Percentiles rank a stretch among this genome's conserved stretches.
These are phyloP conservation scores for Crithidia sp. DNA, from an alignment of 208 protist genomes.

Conservation along the genomic window DNA sequence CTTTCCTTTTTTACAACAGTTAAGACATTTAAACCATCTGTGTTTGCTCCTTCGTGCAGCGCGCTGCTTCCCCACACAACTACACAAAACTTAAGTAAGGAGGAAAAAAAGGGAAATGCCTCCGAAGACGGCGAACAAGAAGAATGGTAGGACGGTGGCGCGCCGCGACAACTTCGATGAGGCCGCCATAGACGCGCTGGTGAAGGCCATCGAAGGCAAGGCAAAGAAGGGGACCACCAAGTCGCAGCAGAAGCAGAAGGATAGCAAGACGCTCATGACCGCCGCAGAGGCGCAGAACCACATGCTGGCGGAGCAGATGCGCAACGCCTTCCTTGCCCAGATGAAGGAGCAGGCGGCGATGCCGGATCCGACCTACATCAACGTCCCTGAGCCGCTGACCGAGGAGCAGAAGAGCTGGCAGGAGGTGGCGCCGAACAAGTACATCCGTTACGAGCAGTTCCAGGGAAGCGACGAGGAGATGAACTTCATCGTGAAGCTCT, in stretches of 20 bases:
- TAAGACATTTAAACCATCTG: too few species aligned
- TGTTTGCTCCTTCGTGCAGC: too few species aligned
- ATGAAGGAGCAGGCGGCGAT: conserved; percentile 36
- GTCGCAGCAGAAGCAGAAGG: conserved; percentile 50
- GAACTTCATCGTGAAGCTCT: conserved; percentile 92
- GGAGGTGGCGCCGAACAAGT: conserved; percentile 68
- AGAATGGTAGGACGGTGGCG: conserved; percentile 42
- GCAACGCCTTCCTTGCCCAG: conserved; percentile 10
- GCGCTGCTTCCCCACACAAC: too few species aligned
- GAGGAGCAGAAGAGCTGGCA: conserved; percentile 61
- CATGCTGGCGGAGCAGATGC: conserved; percentile 21
- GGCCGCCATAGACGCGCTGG: conserved; percentile 59
- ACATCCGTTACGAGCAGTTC: conserved; percentile 87
- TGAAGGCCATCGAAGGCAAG: conserved; percentile 71
- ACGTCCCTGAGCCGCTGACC: conserved; percentile 58
- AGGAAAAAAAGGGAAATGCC: conserved; percentile 17
- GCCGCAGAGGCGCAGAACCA: conserved; percentile 43
- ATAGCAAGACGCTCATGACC: conserved; percentile 47
- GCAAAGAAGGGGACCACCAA: conserved; percentile 77
- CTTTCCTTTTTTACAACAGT: too few species aligned
- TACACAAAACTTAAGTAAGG: background rate
- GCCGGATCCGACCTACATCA: conserved; percentile 61
- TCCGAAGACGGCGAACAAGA: conserved; percentile 27
- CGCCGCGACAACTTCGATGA: conserved; percentile 39
- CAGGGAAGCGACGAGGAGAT: conserved; percentile 79